Percentiles rank a stretch among this genome's conserved stretches.
These are phyloP conservation scores for Exophiala viscosa DNA, from an alignment of 2,329 filamentous ascomycete genomes.

Conservation along the genomic window DNA sequence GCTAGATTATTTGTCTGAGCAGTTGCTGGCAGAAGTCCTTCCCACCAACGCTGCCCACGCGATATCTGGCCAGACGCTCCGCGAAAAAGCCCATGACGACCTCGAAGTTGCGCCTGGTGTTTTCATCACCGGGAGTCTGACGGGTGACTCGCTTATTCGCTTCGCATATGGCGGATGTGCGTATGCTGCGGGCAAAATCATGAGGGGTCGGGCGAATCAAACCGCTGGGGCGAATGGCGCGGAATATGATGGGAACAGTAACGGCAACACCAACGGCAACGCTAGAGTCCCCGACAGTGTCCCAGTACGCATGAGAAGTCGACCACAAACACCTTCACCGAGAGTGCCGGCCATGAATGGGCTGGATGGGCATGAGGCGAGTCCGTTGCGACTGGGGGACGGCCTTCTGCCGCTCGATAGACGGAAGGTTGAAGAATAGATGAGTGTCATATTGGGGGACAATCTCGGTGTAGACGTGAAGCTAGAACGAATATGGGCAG, in stretches of 20 bases:
- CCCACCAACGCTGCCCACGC: slow-evolving; percentile 27
- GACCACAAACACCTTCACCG: slow-evolving; percentile 19
- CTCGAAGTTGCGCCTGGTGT: slow-evolving; percentile 52
- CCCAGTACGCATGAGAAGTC: slow-evolving; percentile 1
- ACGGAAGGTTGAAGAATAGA: slow-evolving; percentile 8
- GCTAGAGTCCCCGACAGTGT: background rate
- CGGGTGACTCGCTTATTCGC: slow-evolving; percentile 58
- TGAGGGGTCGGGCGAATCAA: slow-evolving; percentile 27
- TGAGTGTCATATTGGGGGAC: background rate
- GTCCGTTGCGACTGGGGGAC: slow-evolving; percentile 14
- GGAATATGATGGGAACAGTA: background rate
- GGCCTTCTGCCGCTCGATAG: slow-evolving; percentile 10
- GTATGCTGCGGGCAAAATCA: slow-evolving; percentile 53
- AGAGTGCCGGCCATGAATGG: slow-evolving; percentile 25
- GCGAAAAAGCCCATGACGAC: slow-evolving; percentile 49
- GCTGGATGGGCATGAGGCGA: slow-evolving; percentile 22
- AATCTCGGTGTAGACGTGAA: too few species aligned
- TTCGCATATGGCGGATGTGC: slow-evolving; percentile 59
- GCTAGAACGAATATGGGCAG: too few species aligned
- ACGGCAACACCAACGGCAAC: background rate
- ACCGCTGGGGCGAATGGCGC: background rate
- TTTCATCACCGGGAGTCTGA: slow-evolving; percentile 57
- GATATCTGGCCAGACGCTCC: slow-evolving; percentile 53
- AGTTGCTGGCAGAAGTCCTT: slow-evolving; percentile 46
- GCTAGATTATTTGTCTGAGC: slow-evolving; percentile 48